These are phyloP conservation scores for Penicillium herquei DNA, from an alignment of 495 filamentous ascomycete genomes.

Conservation along the genomic window DNA sequence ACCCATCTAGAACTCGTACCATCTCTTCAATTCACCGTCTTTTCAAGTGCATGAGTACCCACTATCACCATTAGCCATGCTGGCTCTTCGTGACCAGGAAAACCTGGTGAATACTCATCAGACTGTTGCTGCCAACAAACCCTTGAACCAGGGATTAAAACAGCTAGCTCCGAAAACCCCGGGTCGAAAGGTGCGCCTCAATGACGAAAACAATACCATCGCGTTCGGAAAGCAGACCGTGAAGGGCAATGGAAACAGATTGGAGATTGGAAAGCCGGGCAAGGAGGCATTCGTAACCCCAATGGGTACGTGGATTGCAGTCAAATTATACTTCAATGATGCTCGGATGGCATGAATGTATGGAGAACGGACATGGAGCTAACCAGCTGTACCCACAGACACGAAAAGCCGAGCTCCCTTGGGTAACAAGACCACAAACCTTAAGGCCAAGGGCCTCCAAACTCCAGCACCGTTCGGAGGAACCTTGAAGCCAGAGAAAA, in stretches of 20 bases:
- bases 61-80: constrained; percentile 51
- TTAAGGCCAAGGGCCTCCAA: constrained; percentile 71
- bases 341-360: not conserved
- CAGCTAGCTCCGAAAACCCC: constrained; percentile 76
- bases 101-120: constrained; percentile 79
- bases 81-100: constrained; percentile 86
- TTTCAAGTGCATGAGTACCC: constrained; percentile 23
- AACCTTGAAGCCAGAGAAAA: constrained; percentile 46
- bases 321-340: no score
- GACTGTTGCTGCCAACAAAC: constrained; percentile 72
- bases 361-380: constrained; percentile 14
- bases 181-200: constrained; percentile 76
- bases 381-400: constrained; percentile 41
- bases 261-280: constrained; percentile 61
- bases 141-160: constrained; percentile 65
- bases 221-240: constrained; percentile 63
- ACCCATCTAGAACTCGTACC: constrained; percentile 3
- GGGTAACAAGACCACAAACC: constrained; percentile 94
- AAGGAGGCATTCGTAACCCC: constrained; percentile 80
- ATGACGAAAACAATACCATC: constrained; percentile 81
- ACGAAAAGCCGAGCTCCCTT: constrained; percentile 75
- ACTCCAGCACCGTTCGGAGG: constrained; percentile 54
- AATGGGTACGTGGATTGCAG: constrained; percentile 55
- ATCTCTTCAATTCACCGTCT: constrained; percentile 4
- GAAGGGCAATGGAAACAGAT: constrained; percentile 60